These are phyloP conservation scores for Zizania latifolia DNA, from an alignment of 176 grass and related monocot genomes.

Conservation along the genomic window DNA sequence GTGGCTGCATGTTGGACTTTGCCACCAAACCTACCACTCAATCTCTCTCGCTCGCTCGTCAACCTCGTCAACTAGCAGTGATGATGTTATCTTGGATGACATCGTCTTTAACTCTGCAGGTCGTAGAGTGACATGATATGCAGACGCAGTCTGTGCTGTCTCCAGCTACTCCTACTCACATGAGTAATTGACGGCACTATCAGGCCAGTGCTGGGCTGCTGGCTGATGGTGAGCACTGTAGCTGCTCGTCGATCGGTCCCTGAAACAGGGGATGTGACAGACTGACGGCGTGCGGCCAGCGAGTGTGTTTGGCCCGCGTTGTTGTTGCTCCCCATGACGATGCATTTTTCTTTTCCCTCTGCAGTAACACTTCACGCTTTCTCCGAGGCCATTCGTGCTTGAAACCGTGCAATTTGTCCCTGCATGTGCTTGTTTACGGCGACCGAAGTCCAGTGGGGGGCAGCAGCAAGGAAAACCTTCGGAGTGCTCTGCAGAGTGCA, in stretches of 20 bases:
- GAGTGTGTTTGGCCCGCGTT: not conserved
- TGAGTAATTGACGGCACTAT: not conserved
- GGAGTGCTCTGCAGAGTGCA: not conserved
- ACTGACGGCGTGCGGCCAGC: not conserved
- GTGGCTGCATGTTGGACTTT: too few relatives aligned
- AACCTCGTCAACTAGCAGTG: not conserved
- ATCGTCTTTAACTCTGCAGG: not conserved
- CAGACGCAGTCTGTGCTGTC: not conserved
- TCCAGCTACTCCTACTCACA: conserved; percentile 16
- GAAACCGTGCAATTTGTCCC: not conserved
- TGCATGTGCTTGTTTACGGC: conserved; percentile 12
- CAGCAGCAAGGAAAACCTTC: conserved; percentile 9
- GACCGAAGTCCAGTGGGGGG: not conserved
- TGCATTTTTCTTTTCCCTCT: not conserved
- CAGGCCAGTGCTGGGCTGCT: too few relatives aligned
- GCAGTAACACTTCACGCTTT: not conserved
- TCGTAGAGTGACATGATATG: not conserved
- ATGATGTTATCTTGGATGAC: not conserved
- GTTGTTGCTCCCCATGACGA: not conserved
- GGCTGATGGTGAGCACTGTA: too few relatives aligned
- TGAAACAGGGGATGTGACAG: not conserved
- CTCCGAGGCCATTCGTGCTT: conserved; percentile 30
- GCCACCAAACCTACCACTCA: not conserved
- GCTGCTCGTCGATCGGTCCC: not conserved
- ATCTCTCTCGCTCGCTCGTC: too few relatives aligned